Evolutionary conservation across 768 basidiomycete genomes (phyloP).

Genomic region (Chiua virens): DNA sequence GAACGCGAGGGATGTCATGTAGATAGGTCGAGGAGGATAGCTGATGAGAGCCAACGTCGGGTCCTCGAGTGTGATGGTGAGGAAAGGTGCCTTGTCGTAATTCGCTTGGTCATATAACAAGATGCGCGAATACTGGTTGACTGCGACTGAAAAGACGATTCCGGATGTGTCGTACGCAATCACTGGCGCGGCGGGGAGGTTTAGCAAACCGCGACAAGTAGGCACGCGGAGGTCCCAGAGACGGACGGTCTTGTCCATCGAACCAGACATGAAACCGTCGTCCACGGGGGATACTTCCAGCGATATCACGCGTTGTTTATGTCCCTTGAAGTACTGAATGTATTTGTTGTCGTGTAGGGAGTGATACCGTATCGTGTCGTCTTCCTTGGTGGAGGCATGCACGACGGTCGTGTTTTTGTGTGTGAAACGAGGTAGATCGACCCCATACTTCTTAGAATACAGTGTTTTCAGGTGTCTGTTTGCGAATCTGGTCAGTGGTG

Average conservation of each 20-base stretch:
- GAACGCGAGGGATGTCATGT: constrained; percentile 89
- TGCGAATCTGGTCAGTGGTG: constrained; percentile 28
- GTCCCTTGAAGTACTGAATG: constrained; percentile 93
- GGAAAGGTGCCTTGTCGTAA: constrained; percentile 91
- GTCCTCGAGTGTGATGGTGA: constrained; percentile 80
- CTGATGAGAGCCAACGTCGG: constrained; percentile 69
- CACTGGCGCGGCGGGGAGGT: constrained; percentile 71
- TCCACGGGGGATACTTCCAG: constrained; percentile 90
- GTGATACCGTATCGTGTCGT: constrained; percentile 93
- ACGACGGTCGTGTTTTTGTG: constrained; percentile 85
- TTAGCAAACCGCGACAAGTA: constrained; percentile 74
- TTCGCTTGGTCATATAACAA: constrained; percentile 83
- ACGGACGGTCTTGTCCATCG: constrained; percentile 91
- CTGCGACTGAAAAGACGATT: constrained; percentile 82
- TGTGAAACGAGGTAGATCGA: constrained; percentile 91
- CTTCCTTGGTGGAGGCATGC: constrained; percentile 92
- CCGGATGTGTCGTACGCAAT: constrained; percentile 84
- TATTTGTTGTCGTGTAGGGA: constrained; percentile 97
- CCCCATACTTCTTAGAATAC: constrained; percentile 95
- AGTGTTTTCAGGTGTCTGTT: constrained; percentile 71
- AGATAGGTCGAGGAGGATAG: constrained; percentile 84
- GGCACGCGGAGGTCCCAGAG: constrained; percentile 91
- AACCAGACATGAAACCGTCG: constrained; percentile 94
- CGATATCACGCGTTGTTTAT: constrained; percentile 85
- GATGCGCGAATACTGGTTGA: constrained; percentile 80